Evolutionary conservation across 73 alveolate species (phyloP), one percentile per base, ranked within the genome.

Genomic region (Paramecium octaurelia): DNA sequence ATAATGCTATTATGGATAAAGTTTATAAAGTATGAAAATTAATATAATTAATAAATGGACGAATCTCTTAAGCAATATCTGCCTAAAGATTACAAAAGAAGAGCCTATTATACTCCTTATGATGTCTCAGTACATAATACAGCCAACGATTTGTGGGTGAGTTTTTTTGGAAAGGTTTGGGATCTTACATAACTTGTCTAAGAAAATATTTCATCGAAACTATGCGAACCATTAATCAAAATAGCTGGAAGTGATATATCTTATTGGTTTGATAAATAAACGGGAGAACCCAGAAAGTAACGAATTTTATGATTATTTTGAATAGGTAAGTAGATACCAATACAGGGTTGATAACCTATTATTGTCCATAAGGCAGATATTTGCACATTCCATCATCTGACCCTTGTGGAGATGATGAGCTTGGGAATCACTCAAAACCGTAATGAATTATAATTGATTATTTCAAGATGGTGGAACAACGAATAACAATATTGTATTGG

Each of bases 231-330:
- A 35, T 87, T 98, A 20, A 97, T 98, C 44, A 94, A 96, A 48
- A 97, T 97, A 40, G 99, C 99, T 29, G 99, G 99, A 42, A 93
- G 97, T 2, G 99, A 98, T 88, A 97, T 98, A 83, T 94, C 99
- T n/a, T 99, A 98, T 92, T 98, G 99, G 99, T 98, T 98, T 85
- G 99, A 98, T 92, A 96, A 96, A 68, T 93, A 93, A 85, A 97
- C 99, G 4, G 93, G 98, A 69, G 99, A 98, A 92, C 98, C 98
- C 27, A 96, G 95, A 93, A 90, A 59, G 92, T 69, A 75, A 90
- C 42, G 20, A 48, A 16, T 23, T n/a, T 35, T 31, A n/a, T 54
- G 27, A 54, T 54, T 54, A 50, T 43, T 93, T 58, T 36, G 59
- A 90, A 31, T 44, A 43, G 91, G 4, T 98, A 95, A 92, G 96